Evolutionary conservation across 2,329 filamentous ascomycete genomes (phyloP).

Genomic region (Fusarium ramigenum): DNA sequence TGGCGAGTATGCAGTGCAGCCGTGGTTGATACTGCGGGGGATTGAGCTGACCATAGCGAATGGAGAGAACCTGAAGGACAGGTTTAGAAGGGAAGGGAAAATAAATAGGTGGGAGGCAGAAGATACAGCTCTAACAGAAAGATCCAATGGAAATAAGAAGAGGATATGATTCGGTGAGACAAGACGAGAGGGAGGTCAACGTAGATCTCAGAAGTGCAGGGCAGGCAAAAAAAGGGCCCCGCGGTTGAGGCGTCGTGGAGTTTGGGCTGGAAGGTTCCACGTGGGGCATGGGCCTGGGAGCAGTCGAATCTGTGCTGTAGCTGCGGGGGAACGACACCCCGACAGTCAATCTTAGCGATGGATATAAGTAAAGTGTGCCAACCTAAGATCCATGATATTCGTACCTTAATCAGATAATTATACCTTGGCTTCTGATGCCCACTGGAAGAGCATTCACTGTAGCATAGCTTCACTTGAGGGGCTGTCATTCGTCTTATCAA

Average conservation of each 20-base stretch:
- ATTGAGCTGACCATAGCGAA: slow-evolving; percentile 25
- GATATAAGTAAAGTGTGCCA: background rate
- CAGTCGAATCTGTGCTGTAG: background rate
- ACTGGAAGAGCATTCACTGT: background rate
- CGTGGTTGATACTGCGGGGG: slow-evolving; percentile 9
- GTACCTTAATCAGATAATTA: background rate
- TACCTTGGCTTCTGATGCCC: background rate
- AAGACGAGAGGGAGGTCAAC: background rate
- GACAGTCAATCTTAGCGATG: background rate
- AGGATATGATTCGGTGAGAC: background rate
- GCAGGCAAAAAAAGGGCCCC: slow-evolving; percentile 31
- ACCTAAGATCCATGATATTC: background rate
- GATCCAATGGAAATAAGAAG: slow-evolving; percentile 6
- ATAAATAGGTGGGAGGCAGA: background rate
- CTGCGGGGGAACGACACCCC: slow-evolving; percentile 27
- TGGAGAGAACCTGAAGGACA: slow-evolving; percentile 10
- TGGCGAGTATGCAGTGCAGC: slow-evolving; percentile 4
- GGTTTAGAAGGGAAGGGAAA: background rate
- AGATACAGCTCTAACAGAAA: background rate
- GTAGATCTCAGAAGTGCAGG: slow-evolving; percentile 12
- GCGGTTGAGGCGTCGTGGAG: slow-evolving; percentile 36
- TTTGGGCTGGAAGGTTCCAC: slow-evolving; percentile 45
- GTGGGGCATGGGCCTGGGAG: slow-evolving; percentile 40
- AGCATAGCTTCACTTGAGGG: background rate
- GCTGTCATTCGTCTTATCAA: background rate